Evolutionary conservation across 768 basidiomycete species (phyloP), one percentile per base, ranked within the genome.

Genomic region (Mycena belliarum): DNA sequence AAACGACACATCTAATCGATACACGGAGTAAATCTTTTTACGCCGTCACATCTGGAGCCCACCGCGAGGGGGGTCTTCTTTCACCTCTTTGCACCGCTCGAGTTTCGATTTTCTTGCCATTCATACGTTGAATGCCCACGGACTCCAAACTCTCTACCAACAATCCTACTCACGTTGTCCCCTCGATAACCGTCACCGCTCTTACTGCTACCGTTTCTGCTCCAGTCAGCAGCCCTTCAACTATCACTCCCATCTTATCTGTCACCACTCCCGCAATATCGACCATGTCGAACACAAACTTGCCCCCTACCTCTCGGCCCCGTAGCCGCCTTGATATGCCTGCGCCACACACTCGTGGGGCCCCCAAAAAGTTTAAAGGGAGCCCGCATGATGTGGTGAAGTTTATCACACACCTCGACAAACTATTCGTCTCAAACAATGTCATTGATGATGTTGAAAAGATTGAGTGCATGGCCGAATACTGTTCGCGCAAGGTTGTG

Each of bases 401-500:
- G 26, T 51, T 51, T n/a, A 23, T 51, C 11, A 7, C 37, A 15
- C 49, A 51, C 49, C 21, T 15, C 24, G 37, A 41, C 4, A 51
- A 51, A 32, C 38, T 51, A 14, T 51, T 51, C n/a, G 26, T 26
- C 9, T n/a, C 9, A 16, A 51, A 51, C 38, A 42, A 42, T 51
- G 49, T 51, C 6, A n/a, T 29, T 21, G 11, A 3, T 2, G 26
- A 42, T 23, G 6, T 51, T 20, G 49, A 51, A 5, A 51, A 51
- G 40, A 26, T 51, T 28, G 38, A 51, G 29, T 51, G 20, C 25
- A 51, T 51, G 49, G 28, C 25, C 6, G 49, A 51, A 41, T 51
- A 51, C 16, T 51, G 49, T 11, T 51, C 49, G 3, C 49, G 40
- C 40, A 26, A 18, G 18, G 49, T 51, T 14, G 10, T 51, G 4